Percentiles rank a stretch among this genome's conserved stretches.
phyloP scores from a whole-genome alignment of 2,329 filamentous ascomycete genomes.

The Fusarium annulatum region DNA sequence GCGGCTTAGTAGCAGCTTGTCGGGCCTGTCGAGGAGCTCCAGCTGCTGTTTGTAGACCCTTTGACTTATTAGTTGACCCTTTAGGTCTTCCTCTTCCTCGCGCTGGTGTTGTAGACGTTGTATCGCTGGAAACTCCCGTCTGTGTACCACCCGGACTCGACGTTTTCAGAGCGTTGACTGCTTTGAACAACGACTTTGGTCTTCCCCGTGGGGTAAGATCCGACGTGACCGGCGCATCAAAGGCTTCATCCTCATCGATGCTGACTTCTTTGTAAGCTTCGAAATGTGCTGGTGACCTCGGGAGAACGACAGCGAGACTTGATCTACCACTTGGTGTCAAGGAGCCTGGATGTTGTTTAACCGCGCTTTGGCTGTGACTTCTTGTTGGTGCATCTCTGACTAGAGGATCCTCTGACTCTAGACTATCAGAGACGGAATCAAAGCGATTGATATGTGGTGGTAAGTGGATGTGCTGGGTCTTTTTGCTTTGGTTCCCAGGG shows the following conservation, averaged over 20 bases:
- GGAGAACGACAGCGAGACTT: conserved; percentile 39
- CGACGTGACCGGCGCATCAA: conserved; percentile 28
- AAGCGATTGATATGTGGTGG: not conserved
- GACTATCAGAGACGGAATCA: conserved; percentile 12
- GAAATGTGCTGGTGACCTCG: conserved; percentile 15
- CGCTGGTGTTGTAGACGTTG: conserved; percentile 1
- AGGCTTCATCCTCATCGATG: conserved; percentile 6
- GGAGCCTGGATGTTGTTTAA: conserved; percentile 9
- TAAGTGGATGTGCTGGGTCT: not conserved
- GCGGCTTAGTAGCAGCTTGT: conserved; percentile 44
- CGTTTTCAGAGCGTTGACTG: not conserved
- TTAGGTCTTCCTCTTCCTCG: conserved; percentile 58
- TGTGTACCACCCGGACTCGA: conserved; percentile 3
- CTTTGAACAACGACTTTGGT: conserved; percentile 12
- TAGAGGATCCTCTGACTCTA: conserved; percentile 40
- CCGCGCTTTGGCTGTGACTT: conserved; percentile 16
- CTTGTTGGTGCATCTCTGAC: conserved; percentile 8
- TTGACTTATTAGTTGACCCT: conserved; percentile 54
- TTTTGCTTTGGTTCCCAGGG: not conserved
- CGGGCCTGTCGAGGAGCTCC: conserved; percentile 38
- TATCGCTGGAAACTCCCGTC: conserved; percentile 8
- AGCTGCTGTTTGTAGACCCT: conserved; percentile 38
- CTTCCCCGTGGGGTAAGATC: conserved; percentile 34
- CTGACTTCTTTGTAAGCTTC: conserved; percentile 4
- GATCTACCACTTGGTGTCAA: not conserved